Percentiles rank a stretch among this genome's conserved stretches.
Evolutionary conservation across 352 stramenopile genomes (phyloP).

Genomic region (Phytophthora cryptogea): DNA sequence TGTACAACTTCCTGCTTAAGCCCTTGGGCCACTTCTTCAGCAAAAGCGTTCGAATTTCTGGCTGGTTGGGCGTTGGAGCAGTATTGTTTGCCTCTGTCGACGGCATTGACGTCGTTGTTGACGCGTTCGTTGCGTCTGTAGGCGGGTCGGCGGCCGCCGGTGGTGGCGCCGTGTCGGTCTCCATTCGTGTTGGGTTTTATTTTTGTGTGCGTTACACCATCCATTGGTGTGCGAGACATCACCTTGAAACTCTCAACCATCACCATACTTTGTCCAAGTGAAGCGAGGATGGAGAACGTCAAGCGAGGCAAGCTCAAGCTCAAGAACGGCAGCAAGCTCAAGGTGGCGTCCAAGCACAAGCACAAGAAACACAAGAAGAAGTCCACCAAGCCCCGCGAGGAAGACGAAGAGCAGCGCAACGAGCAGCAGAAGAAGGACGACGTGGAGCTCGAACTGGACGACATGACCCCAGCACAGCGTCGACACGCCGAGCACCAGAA

Average conservation of each 20-base stretch:
- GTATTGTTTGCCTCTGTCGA: not conserved
- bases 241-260: conserved; percentile 3
- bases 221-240: conserved; percentile 14
- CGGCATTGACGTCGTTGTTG: not conserved
- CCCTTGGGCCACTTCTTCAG: conserved; percentile 11
- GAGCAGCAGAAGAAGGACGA: conserved; percentile 24
- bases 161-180: conserved; percentile 5
- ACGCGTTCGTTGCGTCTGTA: not conserved
- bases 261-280: too few relatives aligned
- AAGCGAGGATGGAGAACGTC: conserved; percentile 65
- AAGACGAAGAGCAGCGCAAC: conserved; percentile 27
- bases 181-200: conserved; percentile 22
- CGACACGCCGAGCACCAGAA: conserved; percentile 78
- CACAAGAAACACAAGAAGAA: conserved; percentile 68
- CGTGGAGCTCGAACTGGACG: conserved; percentile 38
- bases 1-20: conserved; percentile 16
- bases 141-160: not conserved
- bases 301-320: conserved; percentile 87
- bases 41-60: not conserved
- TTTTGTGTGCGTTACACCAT: conserved; percentile 1
- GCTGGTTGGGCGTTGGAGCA: not conserved
- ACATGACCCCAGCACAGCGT: conserved; percentile 77
- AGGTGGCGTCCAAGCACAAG: conserved; percentile 54
- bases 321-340: conserved; percentile 68
- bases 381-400: conserved; percentile 42